Conservation (phyloP, 176 grass and related monocot species). For the Puya raimondii region DNA sequence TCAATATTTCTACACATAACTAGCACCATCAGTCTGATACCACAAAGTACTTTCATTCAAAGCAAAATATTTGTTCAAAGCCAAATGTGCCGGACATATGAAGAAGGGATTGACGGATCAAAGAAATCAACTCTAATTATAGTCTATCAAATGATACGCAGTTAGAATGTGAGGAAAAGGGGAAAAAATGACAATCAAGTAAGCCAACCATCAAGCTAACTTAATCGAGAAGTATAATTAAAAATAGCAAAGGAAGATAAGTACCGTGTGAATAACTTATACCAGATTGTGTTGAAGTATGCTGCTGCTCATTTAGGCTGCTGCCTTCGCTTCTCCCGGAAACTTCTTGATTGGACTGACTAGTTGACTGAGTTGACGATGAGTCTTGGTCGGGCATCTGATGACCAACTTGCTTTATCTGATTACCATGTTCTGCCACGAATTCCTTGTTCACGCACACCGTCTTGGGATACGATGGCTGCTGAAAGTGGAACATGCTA, state of each 20-base stretch:
- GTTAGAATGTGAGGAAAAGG: neutral
- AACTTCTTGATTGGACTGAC: constrained; percentile 6
- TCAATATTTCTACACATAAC: neutral
- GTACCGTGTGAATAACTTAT: neutral
- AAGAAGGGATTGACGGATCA: neutral
- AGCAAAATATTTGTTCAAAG: neutral
- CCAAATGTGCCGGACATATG: neutral
- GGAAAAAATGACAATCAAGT: neutral
- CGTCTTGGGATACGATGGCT: neutral
- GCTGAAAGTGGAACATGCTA: neutral
- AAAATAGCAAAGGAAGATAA: constrained; percentile 13
- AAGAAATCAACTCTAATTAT: neutral
- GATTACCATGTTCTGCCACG: constrained; percentile 7
- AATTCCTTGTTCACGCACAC: neutral
- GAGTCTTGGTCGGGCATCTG: constrained; percentile 9
- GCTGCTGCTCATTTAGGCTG: constrained; percentile 38
- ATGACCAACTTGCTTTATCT: constrained; percentile 4
- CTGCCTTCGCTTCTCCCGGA: constrained; percentile 64
- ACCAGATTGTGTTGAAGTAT: constrained; percentile 46
- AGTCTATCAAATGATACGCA: neutral
- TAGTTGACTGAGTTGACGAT: constrained; percentile 15
- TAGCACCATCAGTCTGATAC: neutral
- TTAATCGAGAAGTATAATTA: constrained; percentile 9
- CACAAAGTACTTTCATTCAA: neutral
- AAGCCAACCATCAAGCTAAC: neutral